These are phyloP conservation scores for Yarrowia galli DNA, from an alignment of 1,139 yeast species.

Conservation along the genomic window DNA sequence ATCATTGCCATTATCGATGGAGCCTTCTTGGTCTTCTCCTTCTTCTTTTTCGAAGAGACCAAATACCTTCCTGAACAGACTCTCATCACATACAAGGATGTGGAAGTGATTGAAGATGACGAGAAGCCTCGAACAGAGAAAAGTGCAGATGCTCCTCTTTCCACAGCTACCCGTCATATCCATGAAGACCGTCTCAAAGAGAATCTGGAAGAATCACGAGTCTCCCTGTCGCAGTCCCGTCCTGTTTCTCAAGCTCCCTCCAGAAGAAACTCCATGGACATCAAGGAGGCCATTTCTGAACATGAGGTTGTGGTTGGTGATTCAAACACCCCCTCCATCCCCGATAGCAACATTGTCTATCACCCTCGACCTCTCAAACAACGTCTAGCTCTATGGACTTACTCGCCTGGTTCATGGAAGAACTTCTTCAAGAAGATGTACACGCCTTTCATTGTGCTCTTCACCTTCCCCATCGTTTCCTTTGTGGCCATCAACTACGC, in stretches of 20 bases:
- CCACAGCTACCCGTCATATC: slow-evolving; percentile 3
- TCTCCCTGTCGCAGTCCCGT: slow-evolving; percentile 17
- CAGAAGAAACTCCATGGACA: slow-evolving; percentile 27
- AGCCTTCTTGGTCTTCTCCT: slow-evolving; percentile 55
- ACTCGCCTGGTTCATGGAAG: slow-evolving; percentile 43
- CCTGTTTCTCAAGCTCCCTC: slow-evolving; percentile 33
- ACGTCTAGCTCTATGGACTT: slow-evolving; percentile 38
- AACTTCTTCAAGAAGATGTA: slow-evolving; percentile 44
- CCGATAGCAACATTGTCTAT: slow-evolving; percentile 39
- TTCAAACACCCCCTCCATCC: slow-evolving; percentile 1
- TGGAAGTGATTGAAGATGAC: slow-evolving; percentile 19
- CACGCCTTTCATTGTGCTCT: slow-evolving; percentile 42
- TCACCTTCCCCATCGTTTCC: slow-evolving; percentile 41
- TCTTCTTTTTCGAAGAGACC: slow-evolving; percentile 59
- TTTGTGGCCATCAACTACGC: slow-evolving; percentile 42
- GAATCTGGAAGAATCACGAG: slow-evolving; percentile 4
- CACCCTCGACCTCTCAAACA: slow-evolving; percentile 35
- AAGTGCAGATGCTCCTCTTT: slow-evolving; percentile 6
- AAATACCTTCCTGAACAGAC: slow-evolving; percentile 47
- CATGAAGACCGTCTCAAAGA: slow-evolving; percentile 17
- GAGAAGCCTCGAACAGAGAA: not conserved
- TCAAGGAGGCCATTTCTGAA: slow-evolving; percentile 14
- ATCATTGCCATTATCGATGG: slow-evolving; percentile 57
- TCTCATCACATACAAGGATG: slow-evolving; percentile 17
- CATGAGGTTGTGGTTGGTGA: not conserved